Conservation (phyloP, 2,329 filamentous ascomycete species). For the Alternaria brassicae region DNA sequence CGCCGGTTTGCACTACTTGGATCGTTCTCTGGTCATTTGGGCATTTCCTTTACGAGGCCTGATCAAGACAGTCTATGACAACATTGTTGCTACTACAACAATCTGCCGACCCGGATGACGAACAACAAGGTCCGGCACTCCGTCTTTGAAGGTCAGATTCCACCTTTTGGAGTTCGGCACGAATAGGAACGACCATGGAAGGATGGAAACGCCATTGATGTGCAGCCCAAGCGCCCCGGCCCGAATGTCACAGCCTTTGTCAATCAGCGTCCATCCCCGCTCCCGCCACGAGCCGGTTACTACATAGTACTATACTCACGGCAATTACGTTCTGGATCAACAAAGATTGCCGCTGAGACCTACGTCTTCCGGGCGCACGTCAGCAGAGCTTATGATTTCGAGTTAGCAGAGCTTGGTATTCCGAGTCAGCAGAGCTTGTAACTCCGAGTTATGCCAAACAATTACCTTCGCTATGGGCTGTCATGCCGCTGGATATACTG, state of each 20-base stretch:
- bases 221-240: slow-evolving; percentile 27
- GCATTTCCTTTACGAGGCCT: slow-evolving; percentile 15
- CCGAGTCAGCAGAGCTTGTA: too few relatives aligned
- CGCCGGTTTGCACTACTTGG: slow-evolving; percentile 20
- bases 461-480: slow-evolving; percentile 13
- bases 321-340: slow-evolving; percentile 25
- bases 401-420: slow-evolving; percentile 16
- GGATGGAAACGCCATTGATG: slow-evolving; percentile 27
- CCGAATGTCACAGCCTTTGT: slow-evolving; percentile 15
- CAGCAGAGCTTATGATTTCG: slow-evolving; percentile 19
- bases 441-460: slow-evolving; percentile 13
- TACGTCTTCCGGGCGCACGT: slow-evolving; percentile 25
- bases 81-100: slow-evolving; percentile 22
- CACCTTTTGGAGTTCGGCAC: slow-evolving; percentile 41
- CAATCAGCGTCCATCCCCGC: slow-evolving; percentile 29
- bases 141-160: slow-evolving; percentile 25
- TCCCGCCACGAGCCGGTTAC: slow-evolving; percentile 38
- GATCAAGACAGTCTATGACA: slow-evolving; percentile 15
- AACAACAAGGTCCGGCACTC: slow-evolving; percentile 22
- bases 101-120: slow-evolving; percentile 34
- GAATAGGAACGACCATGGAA: slow-evolving; percentile 43
- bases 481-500: slow-evolving; percentile 8
- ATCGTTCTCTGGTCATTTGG: slow-evolving; percentile 32
- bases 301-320: slow-evolving; percentile 31
- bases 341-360: slow-evolving; percentile 36